These are phyloP conservation scores for Themeda triandra DNA, from an alignment of 176 grass and related monocot genomes.

Conservation along the genomic window DNA sequence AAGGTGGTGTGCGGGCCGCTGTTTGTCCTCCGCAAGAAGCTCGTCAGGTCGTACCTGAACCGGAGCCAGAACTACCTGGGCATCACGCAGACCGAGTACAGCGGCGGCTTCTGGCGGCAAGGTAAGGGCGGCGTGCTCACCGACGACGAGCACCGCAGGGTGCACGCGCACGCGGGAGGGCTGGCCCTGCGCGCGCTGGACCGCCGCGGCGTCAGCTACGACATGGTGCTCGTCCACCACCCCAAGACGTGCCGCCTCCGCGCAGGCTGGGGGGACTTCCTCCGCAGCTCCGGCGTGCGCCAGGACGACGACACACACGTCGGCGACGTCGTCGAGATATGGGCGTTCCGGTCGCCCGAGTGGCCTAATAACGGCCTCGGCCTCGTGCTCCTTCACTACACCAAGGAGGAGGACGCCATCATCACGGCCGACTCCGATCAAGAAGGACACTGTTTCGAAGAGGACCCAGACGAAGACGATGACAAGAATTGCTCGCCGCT, in stretches of 20 bases:
- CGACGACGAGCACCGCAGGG: background rate
- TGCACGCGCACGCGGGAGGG: background rate
- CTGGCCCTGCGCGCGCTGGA: background rate
- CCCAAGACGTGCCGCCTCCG: background rate
- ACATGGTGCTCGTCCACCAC: background rate
- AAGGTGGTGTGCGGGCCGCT: background rate
- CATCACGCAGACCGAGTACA: background rate
- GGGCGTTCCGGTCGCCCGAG: background rate
- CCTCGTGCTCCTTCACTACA: background rate
- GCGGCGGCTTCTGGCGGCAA: background rate
- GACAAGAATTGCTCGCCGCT: too few species aligned
- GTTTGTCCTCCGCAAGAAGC: background rate
- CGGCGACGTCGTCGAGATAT: background rate
- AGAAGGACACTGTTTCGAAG: too few species aligned
- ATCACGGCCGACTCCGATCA: background rate
- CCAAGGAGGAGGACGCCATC: background rate
- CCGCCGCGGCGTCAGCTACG: background rate
- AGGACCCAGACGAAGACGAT: background rate
- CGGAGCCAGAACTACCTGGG: background rate
- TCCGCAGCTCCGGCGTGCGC: background rate
- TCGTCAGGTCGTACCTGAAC: background rate
- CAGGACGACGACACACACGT: background rate
- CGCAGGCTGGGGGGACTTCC: background rate
- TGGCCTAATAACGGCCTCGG: background rate
- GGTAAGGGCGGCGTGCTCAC: background rate